These are phyloP conservation scores for Uronychia setigera DNA, from an alignment of 73 alveolate species.

Conservation along the genomic window DNA sequence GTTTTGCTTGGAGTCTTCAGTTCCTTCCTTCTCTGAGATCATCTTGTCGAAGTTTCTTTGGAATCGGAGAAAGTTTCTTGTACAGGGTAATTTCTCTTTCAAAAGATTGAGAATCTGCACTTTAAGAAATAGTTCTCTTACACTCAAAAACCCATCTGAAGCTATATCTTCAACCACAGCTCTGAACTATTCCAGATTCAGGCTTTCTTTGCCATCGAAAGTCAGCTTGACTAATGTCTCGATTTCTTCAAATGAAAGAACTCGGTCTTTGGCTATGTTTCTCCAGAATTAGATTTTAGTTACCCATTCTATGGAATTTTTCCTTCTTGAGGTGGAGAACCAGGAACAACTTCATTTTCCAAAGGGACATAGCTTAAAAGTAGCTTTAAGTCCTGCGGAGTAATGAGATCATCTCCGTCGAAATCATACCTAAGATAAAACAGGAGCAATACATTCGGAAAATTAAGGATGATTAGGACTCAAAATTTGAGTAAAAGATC, in stretches of 20 bases:
- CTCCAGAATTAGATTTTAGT: slow-evolving; percentile 20
- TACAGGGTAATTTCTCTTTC: slow-evolving; percentile 49
- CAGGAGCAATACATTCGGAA: too few relatives aligned
- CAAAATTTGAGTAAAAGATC: slow-evolving; percentile 61
- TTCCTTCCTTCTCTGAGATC: background rate
- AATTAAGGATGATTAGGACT: too few relatives aligned
- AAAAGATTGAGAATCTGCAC: slow-evolving; percentile 32
- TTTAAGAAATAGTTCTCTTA: too few relatives aligned
- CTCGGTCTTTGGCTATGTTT: too few relatives aligned
- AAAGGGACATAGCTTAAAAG: slow-evolving; percentile 47
- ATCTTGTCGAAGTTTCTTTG: slow-evolving; percentile 17
- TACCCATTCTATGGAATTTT: slow-evolving; percentile 48
- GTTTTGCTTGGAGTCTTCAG: too few relatives aligned
- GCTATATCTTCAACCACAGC: slow-evolving; percentile 33
- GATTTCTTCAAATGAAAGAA: slow-evolving; percentile 37
- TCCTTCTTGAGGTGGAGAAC: slow-evolving; percentile 37
- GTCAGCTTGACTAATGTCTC: slow-evolving; percentile 25
- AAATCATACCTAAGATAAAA: too few relatives aligned
- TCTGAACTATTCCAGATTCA: slow-evolving; percentile 22
- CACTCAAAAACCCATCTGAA: slow-evolving; percentile 42
- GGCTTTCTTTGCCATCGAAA: slow-evolving; percentile 17
- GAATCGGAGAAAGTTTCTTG: slow-evolving; percentile 38
- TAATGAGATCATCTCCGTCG: slow-evolving; percentile 58
- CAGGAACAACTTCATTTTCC: slow-evolving; percentile 11
- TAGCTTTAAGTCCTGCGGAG: slow-evolving; percentile 47